Evolutionary conservation across 371 early-diverging fungal species (phyloP).

Genomic region (Mortierella sp.): DNA sequence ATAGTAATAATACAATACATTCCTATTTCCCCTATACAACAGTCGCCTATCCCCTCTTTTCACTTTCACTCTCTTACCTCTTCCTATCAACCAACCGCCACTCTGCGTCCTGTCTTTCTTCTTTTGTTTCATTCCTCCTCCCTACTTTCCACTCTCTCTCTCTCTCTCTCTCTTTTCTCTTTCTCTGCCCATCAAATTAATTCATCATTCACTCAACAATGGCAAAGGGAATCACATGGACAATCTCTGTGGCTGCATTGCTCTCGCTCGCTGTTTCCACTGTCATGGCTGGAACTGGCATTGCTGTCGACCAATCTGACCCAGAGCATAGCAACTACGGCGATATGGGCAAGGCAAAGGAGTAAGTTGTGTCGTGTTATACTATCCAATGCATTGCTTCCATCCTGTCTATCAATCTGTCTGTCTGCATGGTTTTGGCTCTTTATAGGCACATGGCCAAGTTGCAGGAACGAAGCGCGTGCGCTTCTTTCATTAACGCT

Average conservation of each 20-base stretch:
- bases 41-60: neutral
- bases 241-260: neutral
- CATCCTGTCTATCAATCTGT: no score
- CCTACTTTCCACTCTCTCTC: neutral
- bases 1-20: neutral
- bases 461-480: no score
- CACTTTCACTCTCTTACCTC: neutral
- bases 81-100: neutral
- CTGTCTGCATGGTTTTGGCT: no score
- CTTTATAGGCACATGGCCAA: no score
- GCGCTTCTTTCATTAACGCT: neutral
- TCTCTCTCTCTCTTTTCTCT: neutral
- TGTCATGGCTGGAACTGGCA: neutral
- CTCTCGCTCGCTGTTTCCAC: neutral
- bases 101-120: neutral
- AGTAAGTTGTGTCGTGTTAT: slow-evolving; percentile 6
- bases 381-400: no score
- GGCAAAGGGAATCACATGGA: neutral
- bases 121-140: neutral
- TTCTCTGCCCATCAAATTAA: neutral
- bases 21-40: neutral
- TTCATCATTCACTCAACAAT: neutral
- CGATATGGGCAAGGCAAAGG: slow-evolving; percentile 39
- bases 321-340: slow-evolving; percentile 44
- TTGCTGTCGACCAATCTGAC: slow-evolving; percentile 4